Conservation (phyloP, 2,329 filamentous ascomycete species). For the Sarocladium oryzae region DNA sequence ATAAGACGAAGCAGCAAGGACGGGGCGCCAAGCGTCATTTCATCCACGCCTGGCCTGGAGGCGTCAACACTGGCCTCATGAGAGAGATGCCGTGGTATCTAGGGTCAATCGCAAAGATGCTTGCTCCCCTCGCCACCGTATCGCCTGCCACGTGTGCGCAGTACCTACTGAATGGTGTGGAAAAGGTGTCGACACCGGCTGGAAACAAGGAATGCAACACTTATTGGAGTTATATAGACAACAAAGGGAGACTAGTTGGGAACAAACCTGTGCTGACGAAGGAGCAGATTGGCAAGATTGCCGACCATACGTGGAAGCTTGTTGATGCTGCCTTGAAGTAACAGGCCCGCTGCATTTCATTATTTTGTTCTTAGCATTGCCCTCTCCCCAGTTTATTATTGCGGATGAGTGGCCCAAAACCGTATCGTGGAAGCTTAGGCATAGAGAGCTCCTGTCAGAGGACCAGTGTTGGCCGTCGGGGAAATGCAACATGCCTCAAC, state of each 20-base stretch:
- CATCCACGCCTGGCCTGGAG: constrained; percentile 33
- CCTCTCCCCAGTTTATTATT: too few species aligned
- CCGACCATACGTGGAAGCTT: constrained; percentile 24
- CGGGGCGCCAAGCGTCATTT: constrained; percentile 26
- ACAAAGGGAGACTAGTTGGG: constrained; percentile 20
- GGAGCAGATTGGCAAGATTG: constrained; percentile 22
- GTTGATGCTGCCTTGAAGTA: constrained; percentile 20
- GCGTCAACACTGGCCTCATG: constrained; percentile 27
- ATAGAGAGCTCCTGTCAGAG: too few species aligned
- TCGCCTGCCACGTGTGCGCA: constrained; percentile 22
- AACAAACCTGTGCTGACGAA: constrained; percentile 22
- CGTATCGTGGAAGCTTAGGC: too few species aligned
- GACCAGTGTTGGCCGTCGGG: too few species aligned
- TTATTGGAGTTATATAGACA: constrained; percentile 22
- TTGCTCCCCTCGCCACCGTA: constrained; percentile 12
- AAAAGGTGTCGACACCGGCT: constrained; percentile 1
- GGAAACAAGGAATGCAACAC: constrained; percentile 17
- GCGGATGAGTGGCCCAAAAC: too few species aligned
- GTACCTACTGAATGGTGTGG: constrained; percentile 19
- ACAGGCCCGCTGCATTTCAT: too few species aligned
- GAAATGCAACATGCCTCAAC: too few species aligned
- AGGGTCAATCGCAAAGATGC: constrained; percentile 11
- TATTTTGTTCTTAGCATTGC: too few species aligned
- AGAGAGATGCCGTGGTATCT: constrained; percentile 25
- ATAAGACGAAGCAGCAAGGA: too few species aligned